Percentiles rank a stretch among this genome's conserved stretches.
Evolutionary conservation across 1,139 yeast species (phyloP).

Genomic region (Arxiozyma bovina): DNA sequence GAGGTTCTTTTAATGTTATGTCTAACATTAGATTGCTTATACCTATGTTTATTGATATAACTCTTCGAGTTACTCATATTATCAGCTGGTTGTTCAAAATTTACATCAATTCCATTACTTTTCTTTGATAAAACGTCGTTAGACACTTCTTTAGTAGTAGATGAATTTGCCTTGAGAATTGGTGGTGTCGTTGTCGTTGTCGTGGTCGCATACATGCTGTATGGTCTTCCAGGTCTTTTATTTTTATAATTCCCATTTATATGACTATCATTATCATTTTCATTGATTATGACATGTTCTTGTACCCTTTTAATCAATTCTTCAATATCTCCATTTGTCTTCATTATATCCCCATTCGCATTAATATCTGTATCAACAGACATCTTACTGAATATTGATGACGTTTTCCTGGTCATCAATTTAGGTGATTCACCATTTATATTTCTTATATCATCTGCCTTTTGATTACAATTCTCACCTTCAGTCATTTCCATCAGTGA

Average conservation of each 20-base stretch:
- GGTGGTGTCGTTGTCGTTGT: no score
- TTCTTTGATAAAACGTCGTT: background rate
- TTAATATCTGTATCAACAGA: slow-evolving; percentile 27
- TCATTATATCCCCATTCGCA: slow-evolving; percentile 32
- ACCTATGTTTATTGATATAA: background rate
- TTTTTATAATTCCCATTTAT: background rate
- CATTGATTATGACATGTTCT: slow-evolving; percentile 17
- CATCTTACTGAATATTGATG: slow-evolving; percentile 26
- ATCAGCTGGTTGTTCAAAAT: background rate
- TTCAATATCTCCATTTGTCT: slow-evolving; percentile 20
- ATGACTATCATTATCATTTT: slow-evolving; percentile 1
- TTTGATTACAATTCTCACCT: background rate
- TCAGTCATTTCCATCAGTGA: slow-evolving; percentile 4
- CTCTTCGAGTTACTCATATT: background rate
- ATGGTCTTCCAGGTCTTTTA: background rate
- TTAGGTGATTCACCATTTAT: slow-evolving; percentile 18
- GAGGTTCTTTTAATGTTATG: background rate
- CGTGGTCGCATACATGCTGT: background rate
- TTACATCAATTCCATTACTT: background rate
- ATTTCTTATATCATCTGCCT: background rate
- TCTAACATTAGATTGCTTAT: background rate
- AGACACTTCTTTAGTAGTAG: background rate
- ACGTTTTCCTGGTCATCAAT: slow-evolving; percentile 18
- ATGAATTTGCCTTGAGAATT: background rate
- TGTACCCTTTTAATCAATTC: slow-evolving; percentile 16